Conservation (phyloP, 78 protist genomes). For the Planoprotostelium fungivorum region DNA sequence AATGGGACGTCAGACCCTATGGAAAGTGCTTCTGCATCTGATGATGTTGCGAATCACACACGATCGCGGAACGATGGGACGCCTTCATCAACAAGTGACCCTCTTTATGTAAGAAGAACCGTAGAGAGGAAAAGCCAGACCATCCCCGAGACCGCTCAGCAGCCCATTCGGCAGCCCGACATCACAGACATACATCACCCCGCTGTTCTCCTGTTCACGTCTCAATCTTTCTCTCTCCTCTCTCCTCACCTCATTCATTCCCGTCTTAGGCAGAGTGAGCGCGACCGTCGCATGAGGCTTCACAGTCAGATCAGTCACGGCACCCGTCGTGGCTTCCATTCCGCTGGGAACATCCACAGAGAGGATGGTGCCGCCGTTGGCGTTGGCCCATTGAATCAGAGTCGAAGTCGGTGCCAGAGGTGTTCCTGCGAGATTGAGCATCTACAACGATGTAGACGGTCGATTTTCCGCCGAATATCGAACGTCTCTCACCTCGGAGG, state of each 20-base stretch:
- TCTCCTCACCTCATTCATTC: not conserved
- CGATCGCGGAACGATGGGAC: no score
- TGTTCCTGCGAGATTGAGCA: no score
- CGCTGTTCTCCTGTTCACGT: not conserved
- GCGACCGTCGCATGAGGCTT: not conserved
- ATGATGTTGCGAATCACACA: no score
- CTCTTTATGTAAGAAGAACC: not conserved
- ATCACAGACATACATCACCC: not conserved
- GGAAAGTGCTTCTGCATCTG: no score
- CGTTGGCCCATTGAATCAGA: not conserved
- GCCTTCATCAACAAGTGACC: not conserved
- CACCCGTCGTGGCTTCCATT: not conserved
- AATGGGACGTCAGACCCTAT: no score
- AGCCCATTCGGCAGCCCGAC: not conserved
- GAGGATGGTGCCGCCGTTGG: not conserved
- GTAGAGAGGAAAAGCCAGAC: no score
- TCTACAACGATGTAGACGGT: not conserved
- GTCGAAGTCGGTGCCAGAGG: not conserved
- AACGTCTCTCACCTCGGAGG: not conserved
- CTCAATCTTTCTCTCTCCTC: no score
- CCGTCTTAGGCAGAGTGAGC: not conserved
- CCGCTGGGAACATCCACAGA: not conserved
- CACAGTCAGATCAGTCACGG: not conserved
- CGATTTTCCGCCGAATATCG: not conserved
- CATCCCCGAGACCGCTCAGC: not conserved